A percentile compares a stretch with the other conserved stretches of the same genome.
Evolutionary conservation across 306 rosid species (phyloP).

Genomic region (Rosa rugosa): DNA sequence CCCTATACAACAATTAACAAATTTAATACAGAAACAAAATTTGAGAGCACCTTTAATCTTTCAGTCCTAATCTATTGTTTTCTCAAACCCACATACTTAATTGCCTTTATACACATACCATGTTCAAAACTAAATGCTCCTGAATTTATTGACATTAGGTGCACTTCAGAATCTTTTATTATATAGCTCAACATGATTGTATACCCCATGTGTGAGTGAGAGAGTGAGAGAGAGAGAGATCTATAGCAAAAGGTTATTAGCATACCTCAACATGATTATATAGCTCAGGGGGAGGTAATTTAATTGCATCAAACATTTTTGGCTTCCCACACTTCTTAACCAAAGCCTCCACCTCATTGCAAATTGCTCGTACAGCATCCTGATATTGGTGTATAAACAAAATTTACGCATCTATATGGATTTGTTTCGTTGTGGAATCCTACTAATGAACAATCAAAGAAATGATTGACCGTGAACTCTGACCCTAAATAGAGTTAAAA

Average conservation of each 20-base stretch:
- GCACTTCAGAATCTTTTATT: neutral
- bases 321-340: slow-evolving; percentile 91
- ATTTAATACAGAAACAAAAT: neutral
- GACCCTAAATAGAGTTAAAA: slow-evolving; percentile 12
- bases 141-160: neutral
- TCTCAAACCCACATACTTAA: neutral
- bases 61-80: neutral
- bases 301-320: slow-evolving; percentile 88
- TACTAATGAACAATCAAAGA: slow-evolving; percentile 24
- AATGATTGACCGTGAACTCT: slow-evolving; percentile 13
- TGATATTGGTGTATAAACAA: slow-evolving; percentile 41
- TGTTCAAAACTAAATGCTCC: neutral
- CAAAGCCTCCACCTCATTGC: slow-evolving; percentile 81
- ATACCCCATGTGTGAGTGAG: no score
- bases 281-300: slow-evolving; percentile 88
- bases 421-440: neutral
- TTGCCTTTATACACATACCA: neutral
- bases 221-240: neutral
- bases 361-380: slow-evolving; percentile 88
- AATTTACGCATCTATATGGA: slow-evolving; percentile 21
- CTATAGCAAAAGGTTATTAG: slow-evolving; percentile 9
- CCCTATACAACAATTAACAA: neutral
- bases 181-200: neutral
- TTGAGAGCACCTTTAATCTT: neutral
- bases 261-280: slow-evolving; percentile 81